Evolutionary conservation across 1,284 basidiomycete species (phyloP), one percentile per base, ranked within the genome.

Genomic region (Trametes hirsuta): DNA sequence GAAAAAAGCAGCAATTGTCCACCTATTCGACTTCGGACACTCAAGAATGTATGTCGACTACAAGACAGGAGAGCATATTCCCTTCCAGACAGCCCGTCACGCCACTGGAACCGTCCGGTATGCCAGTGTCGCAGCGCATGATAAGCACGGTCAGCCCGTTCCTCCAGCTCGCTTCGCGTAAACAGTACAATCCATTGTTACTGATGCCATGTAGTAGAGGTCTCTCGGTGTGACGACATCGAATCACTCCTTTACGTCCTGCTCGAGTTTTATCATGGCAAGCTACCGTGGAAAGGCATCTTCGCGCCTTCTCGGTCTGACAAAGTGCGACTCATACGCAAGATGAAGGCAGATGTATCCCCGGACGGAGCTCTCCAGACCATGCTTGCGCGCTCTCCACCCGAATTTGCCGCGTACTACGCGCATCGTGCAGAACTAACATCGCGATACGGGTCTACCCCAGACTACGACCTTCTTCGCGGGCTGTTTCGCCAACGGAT

Each of bases 161-260:
- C n/a, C n/a, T n/a, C 14, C 14, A 8, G 36, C 14, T 37, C 36
- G 9, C 36, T 37, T 8, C 36, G 8, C 36, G 36, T 14, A 14
- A 8, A n/a, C n/a, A n/a, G n/a, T 37, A 14, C 36, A 37, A 37
- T 8, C 14, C 36, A 8, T 4, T 45, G 18, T 45, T 12, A 22
- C 42, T 45, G n/a, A n/a, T 22, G 42, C 12, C 12, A n/a, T 22
- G 2, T 22, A 6, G 18, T 6, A 47, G 45, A 3, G 25, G 59
- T 47, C 3, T 60, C 66, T 14, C 66, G 67, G 10, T 53, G 64
- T 6, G 68, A 69, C 25, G 68, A 69, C 47, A 21, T 69, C 9
- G 67, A 66, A 42, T 59, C 64, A 12, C 25, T 66, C 15, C 58
- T 66, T 2, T 58, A 52, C 21, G 41, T 58, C 39, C 50, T 68